phyloP scores from a whole-genome alignment of 768 basidiomycete genomes.

The Daedaleopsis sinensis region DNA sequence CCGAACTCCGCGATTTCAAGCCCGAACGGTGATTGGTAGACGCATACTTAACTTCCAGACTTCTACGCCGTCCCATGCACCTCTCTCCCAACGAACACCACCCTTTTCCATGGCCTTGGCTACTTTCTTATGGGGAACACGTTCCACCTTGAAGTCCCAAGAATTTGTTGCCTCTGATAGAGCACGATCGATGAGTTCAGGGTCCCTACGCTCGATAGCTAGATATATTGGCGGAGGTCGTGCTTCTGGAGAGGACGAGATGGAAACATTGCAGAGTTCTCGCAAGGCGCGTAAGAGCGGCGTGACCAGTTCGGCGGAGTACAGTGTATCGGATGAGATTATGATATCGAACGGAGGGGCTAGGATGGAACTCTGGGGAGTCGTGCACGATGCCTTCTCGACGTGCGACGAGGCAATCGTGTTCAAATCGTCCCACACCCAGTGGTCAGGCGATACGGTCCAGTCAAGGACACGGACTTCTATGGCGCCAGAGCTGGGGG shows the following conservation, averaged over 20 bases:
- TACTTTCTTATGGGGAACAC: conserved; percentile 61
- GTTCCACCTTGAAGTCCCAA: conserved; percentile 62
- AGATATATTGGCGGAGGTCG: conserved; percentile 56
- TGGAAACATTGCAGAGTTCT: conserved; percentile 48
- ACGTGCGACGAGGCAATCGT: conserved; percentile 11
- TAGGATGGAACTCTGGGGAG: conserved; percentile 28
- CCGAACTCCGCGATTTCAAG: background rate
- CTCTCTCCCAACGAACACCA: conserved; percentile 59
- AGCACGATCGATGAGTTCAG: conserved; percentile 59
- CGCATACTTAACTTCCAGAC: conserved; percentile 58
- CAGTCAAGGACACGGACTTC: conserved; percentile 73
- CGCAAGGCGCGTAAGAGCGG: conserved; percentile 75
- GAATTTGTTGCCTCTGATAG: conserved; percentile 54
- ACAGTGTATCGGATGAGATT: conserved; percentile 83
- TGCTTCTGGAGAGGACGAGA: conserved; percentile 3
- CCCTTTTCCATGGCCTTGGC: conserved; percentile 60
- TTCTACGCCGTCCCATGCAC: conserved; percentile 83
- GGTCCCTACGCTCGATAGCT: conserved; percentile 80
- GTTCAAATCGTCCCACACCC: conserved; percentile 53
- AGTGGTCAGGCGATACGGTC: conserved; percentile 55
- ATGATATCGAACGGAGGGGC: conserved; percentile 75
- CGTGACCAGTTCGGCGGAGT: conserved; percentile 56
- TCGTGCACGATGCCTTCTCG: conserved; percentile 3
- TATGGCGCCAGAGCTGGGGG: conserved; percentile 46
- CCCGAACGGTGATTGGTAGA: background rate